Conservation (phyloP, 2,329 filamentous ascomycete species). For the Chaetomiaceae sp. region DNA sequence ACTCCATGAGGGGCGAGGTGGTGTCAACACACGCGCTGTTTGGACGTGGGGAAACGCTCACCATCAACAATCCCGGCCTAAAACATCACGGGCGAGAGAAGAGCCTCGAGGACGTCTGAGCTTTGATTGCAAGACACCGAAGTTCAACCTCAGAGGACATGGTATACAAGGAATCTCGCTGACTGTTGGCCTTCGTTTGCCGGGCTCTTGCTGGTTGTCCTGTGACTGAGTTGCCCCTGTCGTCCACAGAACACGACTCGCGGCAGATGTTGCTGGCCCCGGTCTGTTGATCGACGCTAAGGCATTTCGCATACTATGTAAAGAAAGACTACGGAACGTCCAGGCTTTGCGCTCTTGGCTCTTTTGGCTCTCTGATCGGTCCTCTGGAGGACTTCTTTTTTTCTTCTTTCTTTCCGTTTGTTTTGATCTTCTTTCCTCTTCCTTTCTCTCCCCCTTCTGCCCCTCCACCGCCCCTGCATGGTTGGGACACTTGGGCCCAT, state of each 20-base stretch:
- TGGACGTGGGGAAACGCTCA: background rate
- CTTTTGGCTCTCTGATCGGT: conserved; percentile 25
- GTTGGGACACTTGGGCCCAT: conserved; percentile 13
- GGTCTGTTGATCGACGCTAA: conserved; percentile 14
- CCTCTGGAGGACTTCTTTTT: conserved; percentile 25
- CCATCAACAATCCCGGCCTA: background rate
- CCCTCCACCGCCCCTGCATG: conserved; percentile 14
- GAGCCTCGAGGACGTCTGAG: background rate
- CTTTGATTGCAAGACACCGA: background rate
- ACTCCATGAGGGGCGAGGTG: background rate
- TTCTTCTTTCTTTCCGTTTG: conserved; percentile 23
- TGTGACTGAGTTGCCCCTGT: conserved; percentile 1
- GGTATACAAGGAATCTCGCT: background rate
- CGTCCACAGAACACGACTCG: conserved; percentile 21
- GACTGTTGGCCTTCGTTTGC: background rate
- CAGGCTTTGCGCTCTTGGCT: conserved; percentile 3
- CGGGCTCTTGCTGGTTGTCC: background rate
- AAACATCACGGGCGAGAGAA: background rate
- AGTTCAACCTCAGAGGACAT: background rate
- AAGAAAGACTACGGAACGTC: conserved; percentile 25
- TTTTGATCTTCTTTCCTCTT: conserved; percentile 22
- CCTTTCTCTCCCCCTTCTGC: conserved; percentile 7
- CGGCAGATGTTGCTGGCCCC: conserved; percentile 13
- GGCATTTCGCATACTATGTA: conserved; percentile 31
- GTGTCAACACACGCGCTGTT: background rate